Conservation (phyloP, 257 asterid species). For the Voacanga thouarsii region DNA sequence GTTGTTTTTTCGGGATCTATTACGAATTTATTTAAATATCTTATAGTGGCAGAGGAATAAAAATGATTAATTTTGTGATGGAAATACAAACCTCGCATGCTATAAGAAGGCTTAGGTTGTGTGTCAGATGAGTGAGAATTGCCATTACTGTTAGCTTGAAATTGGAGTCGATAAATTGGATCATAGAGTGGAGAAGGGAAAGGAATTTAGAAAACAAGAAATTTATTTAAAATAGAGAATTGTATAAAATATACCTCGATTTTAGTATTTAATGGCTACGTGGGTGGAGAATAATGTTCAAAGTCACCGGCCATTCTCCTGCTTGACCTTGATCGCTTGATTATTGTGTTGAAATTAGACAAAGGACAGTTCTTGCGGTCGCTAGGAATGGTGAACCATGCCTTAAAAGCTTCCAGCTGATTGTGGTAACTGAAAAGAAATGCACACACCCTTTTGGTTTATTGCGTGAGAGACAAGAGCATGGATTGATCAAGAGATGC, state of each 20-base stretch:
- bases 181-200: constrained; percentile 53
- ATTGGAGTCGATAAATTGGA: constrained; percentile 41
- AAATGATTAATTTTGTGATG: neutral
- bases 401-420: neutral
- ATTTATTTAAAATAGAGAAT: too few species aligned
- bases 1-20: constrained; percentile 23
- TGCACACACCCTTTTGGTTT: neutral
- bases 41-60: neutral
- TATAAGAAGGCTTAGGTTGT: constrained; percentile 12
- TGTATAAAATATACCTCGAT: too few species aligned
- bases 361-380: neutral
- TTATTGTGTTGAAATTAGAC: neutral
- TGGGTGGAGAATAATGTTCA: too few species aligned
- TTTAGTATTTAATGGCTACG: too few species aligned
- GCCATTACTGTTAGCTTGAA: constrained; percentile 14
- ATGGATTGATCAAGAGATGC: neutral
- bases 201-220: too few species aligned
- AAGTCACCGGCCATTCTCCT: neutral
- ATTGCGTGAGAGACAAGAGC: neutral
- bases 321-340: too few species aligned
- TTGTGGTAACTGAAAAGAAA: neutral
- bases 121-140: constrained; percentile 8
- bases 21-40: constrained; percentile 12
- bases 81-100: constrained; percentile 22
- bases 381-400: neutral